These are phyloP conservation scores for Tylopilus orsonianus DNA, from an alignment of 1,284 basidiomycete genomes.

Conservation along the genomic window DNA sequence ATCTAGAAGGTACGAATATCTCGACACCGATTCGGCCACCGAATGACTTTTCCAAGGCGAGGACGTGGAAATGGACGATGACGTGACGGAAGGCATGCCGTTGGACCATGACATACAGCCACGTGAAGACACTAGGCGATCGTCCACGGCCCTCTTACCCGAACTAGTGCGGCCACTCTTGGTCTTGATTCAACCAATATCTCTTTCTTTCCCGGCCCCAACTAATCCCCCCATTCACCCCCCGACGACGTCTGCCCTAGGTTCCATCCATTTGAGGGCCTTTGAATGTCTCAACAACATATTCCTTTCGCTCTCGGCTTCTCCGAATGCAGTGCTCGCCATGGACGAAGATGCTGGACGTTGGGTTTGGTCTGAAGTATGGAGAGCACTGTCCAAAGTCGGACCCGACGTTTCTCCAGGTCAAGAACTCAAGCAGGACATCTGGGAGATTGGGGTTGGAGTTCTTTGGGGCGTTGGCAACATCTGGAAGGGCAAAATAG, in stretches of 20 bases:
- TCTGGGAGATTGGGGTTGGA: slow-evolving; percentile 73
- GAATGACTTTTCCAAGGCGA: slow-evolving; percentile 13
- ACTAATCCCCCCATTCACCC: slow-evolving; percentile 70
- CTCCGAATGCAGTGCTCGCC: slow-evolving; percentile 39
- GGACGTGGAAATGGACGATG: slow-evolving; percentile 36
- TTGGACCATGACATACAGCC: slow-evolving; percentile 28
- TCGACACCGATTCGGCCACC: background rate
- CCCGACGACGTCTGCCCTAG: slow-evolving; percentile 81
- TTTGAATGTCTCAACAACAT: slow-evolving; percentile 92
- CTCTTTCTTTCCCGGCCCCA: slow-evolving; percentile 79
- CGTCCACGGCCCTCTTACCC: slow-evolving; percentile 43
- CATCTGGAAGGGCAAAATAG: slow-evolving; percentile 65
- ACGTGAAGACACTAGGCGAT: slow-evolving; percentile 21
- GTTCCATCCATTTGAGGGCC: slow-evolving; percentile 79
- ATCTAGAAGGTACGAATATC: slow-evolving; percentile 34
- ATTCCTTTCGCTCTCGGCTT: slow-evolving; percentile 69
- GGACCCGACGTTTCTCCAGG: slow-evolving; percentile 61
- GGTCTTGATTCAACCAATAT: slow-evolving; percentile 66
- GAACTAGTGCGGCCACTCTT: slow-evolving; percentile 62
- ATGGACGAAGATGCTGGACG: slow-evolving; percentile 50
- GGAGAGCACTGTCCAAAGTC: slow-evolving; percentile 53
- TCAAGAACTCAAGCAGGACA: slow-evolving; percentile 63
- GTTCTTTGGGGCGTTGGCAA: slow-evolving; percentile 79
- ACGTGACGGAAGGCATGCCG: slow-evolving; percentile 37
- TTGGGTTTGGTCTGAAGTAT: slow-evolving; percentile 61